Evolutionary conservation across 1,284 basidiomycete species (phyloP).

Genomic region (Trichosporon faecale): DNA sequence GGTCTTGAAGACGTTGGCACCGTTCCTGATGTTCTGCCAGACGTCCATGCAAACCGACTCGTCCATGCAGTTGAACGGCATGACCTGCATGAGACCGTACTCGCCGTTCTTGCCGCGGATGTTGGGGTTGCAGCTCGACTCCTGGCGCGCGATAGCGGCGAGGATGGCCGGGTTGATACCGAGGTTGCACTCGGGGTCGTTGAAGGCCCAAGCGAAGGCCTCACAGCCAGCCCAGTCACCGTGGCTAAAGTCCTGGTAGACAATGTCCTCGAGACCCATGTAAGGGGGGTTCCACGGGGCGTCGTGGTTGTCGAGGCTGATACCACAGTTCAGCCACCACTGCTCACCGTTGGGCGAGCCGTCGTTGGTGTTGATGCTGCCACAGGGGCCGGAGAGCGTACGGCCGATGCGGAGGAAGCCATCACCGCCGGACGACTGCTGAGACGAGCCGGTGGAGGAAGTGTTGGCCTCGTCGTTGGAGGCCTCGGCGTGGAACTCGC

Average conservation of each 20-base stretch:
- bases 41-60: constrained; percentile 55
- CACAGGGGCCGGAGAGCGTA: constrained; percentile 32
- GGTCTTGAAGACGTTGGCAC: constrained; percentile 31
- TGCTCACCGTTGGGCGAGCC: constrained; percentile 69
- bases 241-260: constrained; percentile 4
- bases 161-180: constrained; percentile 61
- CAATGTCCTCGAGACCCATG: constrained; percentile 58
- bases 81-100: constrained; percentile 80
- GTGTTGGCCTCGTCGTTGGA: not conserved
- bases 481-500: constrained; percentile 1
- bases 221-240: not conserved
- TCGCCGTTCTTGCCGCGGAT: constrained; percentile 73
- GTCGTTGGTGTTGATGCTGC: constrained; percentile 31
- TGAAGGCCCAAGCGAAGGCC: not conserved
- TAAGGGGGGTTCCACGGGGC: constrained; percentile 43
- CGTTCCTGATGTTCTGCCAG: constrained; percentile 60
- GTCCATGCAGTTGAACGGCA: constrained; percentile 69
- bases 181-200: constrained; percentile 49
- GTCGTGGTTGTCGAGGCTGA: constrained; percentile 47
- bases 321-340: constrained; percentile 75
- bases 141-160: constrained; percentile 80
- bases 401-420: not conserved
- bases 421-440: not conserved
- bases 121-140: constrained; percentile 67
- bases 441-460: not conserved